phyloP scores from a whole-genome alignment of 2,329 filamentous ascomycete species.

The Biscogniauxia sp. region DNA sequence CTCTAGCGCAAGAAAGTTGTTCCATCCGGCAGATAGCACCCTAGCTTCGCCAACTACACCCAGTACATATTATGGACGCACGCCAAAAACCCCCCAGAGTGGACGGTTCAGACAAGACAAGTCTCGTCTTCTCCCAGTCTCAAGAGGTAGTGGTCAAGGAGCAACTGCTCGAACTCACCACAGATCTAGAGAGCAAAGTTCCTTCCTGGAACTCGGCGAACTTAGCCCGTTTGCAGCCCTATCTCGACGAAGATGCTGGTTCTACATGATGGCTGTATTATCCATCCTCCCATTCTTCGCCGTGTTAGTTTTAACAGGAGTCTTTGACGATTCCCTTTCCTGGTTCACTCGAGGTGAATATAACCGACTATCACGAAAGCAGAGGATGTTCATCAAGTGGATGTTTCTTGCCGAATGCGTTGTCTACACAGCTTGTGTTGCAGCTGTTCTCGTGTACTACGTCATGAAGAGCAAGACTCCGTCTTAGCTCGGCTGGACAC shows the following conservation, averaged over 20 bases:
- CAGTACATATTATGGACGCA: neutral
- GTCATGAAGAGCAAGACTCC: slow-evolving; percentile 10
- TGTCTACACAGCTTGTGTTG: slow-evolving; percentile 14
- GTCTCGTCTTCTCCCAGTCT: neutral
- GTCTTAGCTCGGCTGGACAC: neutral
- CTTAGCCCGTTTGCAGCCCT: slow-evolving; percentile 20
- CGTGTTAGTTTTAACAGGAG: slow-evolving; percentile 42
- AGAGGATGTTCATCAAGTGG: slow-evolving; percentile 34
- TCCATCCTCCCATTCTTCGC: slow-evolving; percentile 49
- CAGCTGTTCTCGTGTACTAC: slow-evolving; percentile 22
- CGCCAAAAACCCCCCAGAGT: neutral
- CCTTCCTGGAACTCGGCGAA: neutral
- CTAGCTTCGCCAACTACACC: neutral
- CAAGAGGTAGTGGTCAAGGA: neutral
- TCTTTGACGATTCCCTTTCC: slow-evolving; percentile 43
- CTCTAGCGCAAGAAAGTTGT: neutral
- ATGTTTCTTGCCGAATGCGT: slow-evolving; percentile 18
- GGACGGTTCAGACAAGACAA: neutral
- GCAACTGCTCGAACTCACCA: neutral
- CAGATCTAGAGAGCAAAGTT: neutral
- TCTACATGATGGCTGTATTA: slow-evolving; percentile 37
- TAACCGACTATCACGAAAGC: slow-evolving; percentile 36
- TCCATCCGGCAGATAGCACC: neutral
- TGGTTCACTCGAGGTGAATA: slow-evolving; percentile 50
- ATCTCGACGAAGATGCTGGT: slow-evolving; percentile 36